Evolutionary conservation across 2,329 filamentous ascomycete species (phyloP), one percentile per base, ranked within the genome.

Genomic region (Xylaria sp.): DNA sequence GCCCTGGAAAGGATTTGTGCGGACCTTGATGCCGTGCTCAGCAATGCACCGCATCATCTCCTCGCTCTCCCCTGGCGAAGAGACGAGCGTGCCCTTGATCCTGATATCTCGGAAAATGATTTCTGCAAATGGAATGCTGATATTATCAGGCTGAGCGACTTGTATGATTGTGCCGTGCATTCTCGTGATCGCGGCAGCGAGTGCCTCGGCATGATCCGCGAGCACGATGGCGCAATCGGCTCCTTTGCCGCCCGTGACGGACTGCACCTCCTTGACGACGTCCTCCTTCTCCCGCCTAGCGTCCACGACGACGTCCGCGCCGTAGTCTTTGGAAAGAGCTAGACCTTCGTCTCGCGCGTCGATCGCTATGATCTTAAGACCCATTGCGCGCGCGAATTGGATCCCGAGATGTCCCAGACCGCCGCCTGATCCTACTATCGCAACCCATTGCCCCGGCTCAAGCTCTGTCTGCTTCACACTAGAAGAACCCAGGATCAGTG

Each of bases 161-260:
- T 90, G 86, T 1, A 90, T 80, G 74, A 89, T 80, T 0, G 80
- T 83, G 2, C 87, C 87, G 73, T 90, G 88, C 82, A 86, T 88
- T 73, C 82, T 84, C 0, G 88, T 90, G 0, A 88, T 79, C 0
- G 86, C 87, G 61, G 85, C 87, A 0, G 82, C 83, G 26, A 72
- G 59, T 5, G 81, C 86, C 48, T 86, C 83, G 2, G 87, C 84
- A 0, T 77, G 78, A 1, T 80, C 75, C 20, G 85, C 84, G 0
- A 90, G 75, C 57, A 85, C 85, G 13, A 90, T 75, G 0, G 87
- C 84, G 1, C 83, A 83, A 64, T 87, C 83, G 0, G 82, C 87
- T 0, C 87, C 85, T 9, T 77, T 67, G 0, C 83, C 84, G 10
- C 80, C 81, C 0, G 86, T 89, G 0, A 82, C 80, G 10, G 76